phyloP scores from a whole-genome alignment of 805 yeast species.

The Saturnispora ahearnii region DNA sequence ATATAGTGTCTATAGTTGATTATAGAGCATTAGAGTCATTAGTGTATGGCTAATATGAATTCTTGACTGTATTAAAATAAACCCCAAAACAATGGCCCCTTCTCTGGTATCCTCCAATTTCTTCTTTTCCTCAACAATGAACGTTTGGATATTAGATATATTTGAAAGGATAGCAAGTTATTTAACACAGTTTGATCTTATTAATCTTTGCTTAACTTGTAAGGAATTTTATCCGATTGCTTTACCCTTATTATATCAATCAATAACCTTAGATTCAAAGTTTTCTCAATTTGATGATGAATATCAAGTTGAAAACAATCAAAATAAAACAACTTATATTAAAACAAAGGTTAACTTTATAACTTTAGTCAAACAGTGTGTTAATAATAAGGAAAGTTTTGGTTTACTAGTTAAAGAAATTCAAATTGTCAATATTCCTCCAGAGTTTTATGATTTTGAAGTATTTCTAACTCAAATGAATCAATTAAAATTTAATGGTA shows the following conservation, averaged over 20 bases:
- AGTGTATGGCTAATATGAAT: no score
- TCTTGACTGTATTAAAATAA: neutral
- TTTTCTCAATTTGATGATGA: slow-evolving; percentile 23
- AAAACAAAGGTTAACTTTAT: slow-evolving; percentile 10
- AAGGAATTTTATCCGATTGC: slow-evolving; percentile 9
- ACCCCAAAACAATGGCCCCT: neutral
- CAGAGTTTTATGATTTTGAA: slow-evolving; percentile 25
- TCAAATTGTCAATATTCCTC: slow-evolving; percentile 16
- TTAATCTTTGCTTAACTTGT: slow-evolving; percentile 12
- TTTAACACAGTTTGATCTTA: slow-evolving; percentile 22
- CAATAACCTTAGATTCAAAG: slow-evolving; percentile 19
- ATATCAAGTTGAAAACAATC: slow-evolving; percentile 13
- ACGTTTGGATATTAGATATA: slow-evolving; percentile 17
- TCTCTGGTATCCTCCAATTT: neutral
- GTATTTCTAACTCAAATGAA: neutral
- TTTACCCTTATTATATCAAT: slow-evolving; percentile 13
- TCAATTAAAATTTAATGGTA: neutral
- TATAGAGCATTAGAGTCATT: no score
- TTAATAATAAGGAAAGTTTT: neutral
- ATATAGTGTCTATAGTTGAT: no score
- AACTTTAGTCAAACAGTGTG: slow-evolving; percentile 2
- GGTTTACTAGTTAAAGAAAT: slow-evolving; percentile 8
- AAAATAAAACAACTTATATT: slow-evolving; percentile 5
- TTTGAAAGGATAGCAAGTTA: slow-evolving; percentile 12
- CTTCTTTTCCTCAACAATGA: neutral